Base-by-base conservation (phyloP, 1,284 basidiomycete genomes). In the Ganoderma lucidum region DNA sequence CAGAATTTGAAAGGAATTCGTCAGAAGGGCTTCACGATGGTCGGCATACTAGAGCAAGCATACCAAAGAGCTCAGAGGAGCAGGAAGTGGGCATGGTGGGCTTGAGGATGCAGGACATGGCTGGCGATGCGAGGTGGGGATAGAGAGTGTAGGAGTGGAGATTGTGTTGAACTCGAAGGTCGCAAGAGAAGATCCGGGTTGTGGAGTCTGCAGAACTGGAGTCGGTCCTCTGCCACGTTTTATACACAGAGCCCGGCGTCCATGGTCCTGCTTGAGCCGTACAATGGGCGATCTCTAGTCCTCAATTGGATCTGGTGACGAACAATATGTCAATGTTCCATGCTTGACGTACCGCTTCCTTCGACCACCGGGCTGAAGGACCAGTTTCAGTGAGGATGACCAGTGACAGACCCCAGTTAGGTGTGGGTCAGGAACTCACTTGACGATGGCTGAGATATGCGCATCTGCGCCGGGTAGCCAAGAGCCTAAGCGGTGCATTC, bases 21-120 rank as follows among this genome's bases (percentile, higher is more conserved):
- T 58, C 35, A 58, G 56, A 2, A 37, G 0, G 15, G 14, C 5
- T 37, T 58, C 19, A 58, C 6, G 6, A 6, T 3, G 19, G 17
- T 39, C 6, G 8, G n/a, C n/a, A n/a, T 6, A 23, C 37, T 0
- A 6, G n/a, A 12, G 19, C 17, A 4, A 19, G 19, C 56, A n/a
- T 58, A 58, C 56, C 56, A 19, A 37, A 58, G 19, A 58, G 56
- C 35, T 58, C 56, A 10, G 56, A 39, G 10, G 53, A 56, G 53
- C 53, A 56, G 32, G 53, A 56, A 9, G 53, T 56, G 30, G 53
- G 53, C 53, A 58, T 37, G 35, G 56, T 58, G 56, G 56, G 32
- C 32, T 58, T 58, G 30, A 58, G 35, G 35, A 58, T 58, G 56
- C 32, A 37, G 19, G 56, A 35, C 56, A 58, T 58, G 30, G 19